Percentiles rank a stretch among this genome's conserved stretches.
Evolutionary conservation across 768 basidiomycete species (phyloP).

Genomic region (Hortiboletus campestris): DNA sequence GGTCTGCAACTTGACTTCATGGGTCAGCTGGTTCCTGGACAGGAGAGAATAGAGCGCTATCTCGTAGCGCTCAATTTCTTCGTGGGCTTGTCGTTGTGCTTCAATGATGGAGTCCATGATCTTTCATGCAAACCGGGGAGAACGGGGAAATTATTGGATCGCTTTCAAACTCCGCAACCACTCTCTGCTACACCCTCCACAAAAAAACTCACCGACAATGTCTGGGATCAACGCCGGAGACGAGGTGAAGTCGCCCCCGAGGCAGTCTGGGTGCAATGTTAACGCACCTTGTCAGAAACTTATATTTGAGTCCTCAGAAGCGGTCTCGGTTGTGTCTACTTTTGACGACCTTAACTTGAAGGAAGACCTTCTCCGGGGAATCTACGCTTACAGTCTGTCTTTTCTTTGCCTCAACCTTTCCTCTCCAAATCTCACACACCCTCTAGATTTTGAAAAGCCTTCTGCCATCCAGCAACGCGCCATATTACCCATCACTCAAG

Average conservation of each 20-base stretch:
- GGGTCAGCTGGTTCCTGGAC: conserved; percentile 59
- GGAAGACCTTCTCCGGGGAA: conserved; percentile 92
- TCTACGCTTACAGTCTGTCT: conserved; percentile 92
- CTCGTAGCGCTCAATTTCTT: conserved; percentile 92
- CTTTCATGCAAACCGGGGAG: background rate
- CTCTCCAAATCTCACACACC: conserved; percentile 4
- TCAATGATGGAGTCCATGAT: conserved; percentile 94
- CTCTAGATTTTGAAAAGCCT: conserved; percentile 90
- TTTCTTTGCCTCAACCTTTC: conserved; percentile 6
- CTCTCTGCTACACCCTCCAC: conserved; percentile 33
- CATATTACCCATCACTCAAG: conserved; percentile 92
- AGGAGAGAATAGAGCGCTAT: conserved; percentile 82
- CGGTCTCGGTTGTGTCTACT: conserved; percentile 83
- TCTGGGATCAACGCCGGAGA: conserved; percentile 82
- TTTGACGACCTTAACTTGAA: conserved; percentile 91
- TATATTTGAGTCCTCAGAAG: conserved; percentile 93
- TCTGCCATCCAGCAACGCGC: conserved; percentile 99
- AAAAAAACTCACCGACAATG: conserved; percentile 54
- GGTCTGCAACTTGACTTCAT: conserved; percentile 65
- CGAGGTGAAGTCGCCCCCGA: conserved; percentile 52
- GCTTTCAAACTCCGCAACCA: conserved; percentile 56
- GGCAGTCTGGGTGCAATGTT: conserved; percentile 1
- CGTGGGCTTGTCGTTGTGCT: conserved; percentile 91
- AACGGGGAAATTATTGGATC: background rate
- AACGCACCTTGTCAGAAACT: conserved; percentile 59